Base-by-base conservation (phyloP, 1,284 basidiomycete species). In the Apiotrichum montevideense region DNA sequence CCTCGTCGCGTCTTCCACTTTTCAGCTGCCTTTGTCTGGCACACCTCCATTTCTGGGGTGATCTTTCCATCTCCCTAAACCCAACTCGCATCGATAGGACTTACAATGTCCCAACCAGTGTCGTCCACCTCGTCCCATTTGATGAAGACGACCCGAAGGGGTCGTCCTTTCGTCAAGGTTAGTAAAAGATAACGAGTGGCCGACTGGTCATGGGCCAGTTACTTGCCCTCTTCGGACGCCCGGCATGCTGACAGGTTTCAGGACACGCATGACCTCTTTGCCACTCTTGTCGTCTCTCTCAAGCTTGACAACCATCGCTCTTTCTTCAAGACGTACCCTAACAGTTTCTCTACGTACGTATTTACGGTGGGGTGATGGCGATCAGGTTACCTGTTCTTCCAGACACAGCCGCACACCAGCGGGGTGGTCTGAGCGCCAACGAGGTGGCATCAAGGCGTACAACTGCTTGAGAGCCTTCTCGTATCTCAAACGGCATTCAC, bases 181-280 rank as follows among this genome's bases (percentile, higher is more conserved):
- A 66, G 70, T 65, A 21, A 13, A 39, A 39, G 37, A 39, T 13
- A 7, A 7, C 8, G 37, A 39, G 37, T 39, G 37, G 8, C 13
- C 21, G 21, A 21, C 21, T 21, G 21, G 21, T 21, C 21, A 21
- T 21, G 21, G 21, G 21, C 21, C 21, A 21, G 21, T 21, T 21
- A 21, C 21, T 21, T 21, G 21, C 21, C 21, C 21, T 21, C 21
- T 21, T 21, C 21, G 21, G 21, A 21, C 21, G 21, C 21, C 21
- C 21, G 21, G 21, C 21, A 21, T 21, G 21, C 21, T 21, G 21
- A 21, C 21, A 21, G 21, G 21, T 21, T 35, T 0, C 50, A 97
- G 93, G 96, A 99, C 77, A 96, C 93, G 29, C 87, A 98, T 66
- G 96, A 98, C 78, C 85, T 99, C 37, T 98, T 97, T 70, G 93